phyloP scores from a whole-genome alignment of 2,329 filamentous ascomycete genomes.

The Colletotrichum limetticola region DNA sequence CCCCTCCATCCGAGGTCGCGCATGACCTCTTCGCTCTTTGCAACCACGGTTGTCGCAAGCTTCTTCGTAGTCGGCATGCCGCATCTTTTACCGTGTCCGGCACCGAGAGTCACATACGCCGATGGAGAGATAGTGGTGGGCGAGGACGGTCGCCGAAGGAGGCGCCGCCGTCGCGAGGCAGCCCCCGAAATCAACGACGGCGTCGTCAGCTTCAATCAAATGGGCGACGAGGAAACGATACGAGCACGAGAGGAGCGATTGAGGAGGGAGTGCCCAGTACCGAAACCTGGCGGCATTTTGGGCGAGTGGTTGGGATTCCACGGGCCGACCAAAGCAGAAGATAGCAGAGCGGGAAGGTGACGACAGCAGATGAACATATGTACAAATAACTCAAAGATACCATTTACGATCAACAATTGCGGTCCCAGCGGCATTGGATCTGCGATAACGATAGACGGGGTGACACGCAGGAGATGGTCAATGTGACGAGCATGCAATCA shows the following conservation, averaged over 20 bases:
- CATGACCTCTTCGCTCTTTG: constrained; percentile 94
- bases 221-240: constrained; percentile 48
- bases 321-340: constrained; percentile 31
- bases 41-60: constrained; percentile 87
- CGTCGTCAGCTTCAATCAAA: constrained; percentile 59
- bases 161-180: constrained; percentile 52
- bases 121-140: constrained; percentile 69
- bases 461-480: neutral
- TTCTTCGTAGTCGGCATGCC: constrained; percentile 94
- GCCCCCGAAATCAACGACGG: constrained; percentile 54
- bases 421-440: neutral
- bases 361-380: constrained; percentile 22
- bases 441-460: neutral
- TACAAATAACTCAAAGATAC: constrained; percentile 32
- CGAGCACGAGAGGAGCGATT: constrained; percentile 50
- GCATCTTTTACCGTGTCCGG: constrained; percentile 91
- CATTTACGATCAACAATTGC: constrained; percentile 12
- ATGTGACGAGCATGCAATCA: neutral
- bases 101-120: constrained; percentile 78
- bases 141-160: constrained; percentile 56
- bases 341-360: constrained; percentile 16
- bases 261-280: constrained; percentile 87
- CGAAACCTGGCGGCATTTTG: constrained; percentile 85
- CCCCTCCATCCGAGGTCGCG: constrained; percentile 88
- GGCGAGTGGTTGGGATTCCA: constrained; percentile 81